These are phyloP conservation scores for Gossypioides kirkii DNA, from an alignment of 345 rosid species.

Conservation along the genomic window DNA sequence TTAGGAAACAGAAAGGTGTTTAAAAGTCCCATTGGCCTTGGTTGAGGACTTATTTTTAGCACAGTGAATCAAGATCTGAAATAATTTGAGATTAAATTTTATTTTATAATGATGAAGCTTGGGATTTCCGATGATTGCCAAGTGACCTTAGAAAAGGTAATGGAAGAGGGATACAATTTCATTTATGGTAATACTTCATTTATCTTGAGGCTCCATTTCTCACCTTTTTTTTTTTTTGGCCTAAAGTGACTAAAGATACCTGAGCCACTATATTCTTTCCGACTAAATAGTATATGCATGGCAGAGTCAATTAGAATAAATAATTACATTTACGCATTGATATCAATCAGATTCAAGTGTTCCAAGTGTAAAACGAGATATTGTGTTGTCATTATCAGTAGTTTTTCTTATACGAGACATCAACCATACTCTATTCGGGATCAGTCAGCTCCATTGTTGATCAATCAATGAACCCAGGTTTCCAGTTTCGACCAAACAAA, in stretches of 20 bases:
- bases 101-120: too few relatives aligned
- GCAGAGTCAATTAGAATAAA: too few relatives aligned
- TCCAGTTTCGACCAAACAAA: not conserved
- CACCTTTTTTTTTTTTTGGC: too few relatives aligned
- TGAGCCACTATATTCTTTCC: too few relatives aligned
- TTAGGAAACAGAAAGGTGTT: not conserved
- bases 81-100: not conserved
- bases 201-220: not conserved
- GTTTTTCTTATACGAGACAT: not conserved
- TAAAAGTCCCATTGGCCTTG: not conserved
- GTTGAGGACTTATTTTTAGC: not conserved
- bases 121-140: too few relatives aligned
- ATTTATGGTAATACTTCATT: not conserved
- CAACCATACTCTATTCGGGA: not conserved
- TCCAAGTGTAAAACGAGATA: too few relatives aligned
- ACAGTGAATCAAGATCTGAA: not conserved
- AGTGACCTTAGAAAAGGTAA: not conserved
- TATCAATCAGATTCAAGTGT: too few relatives aligned
- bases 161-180: not conserved
- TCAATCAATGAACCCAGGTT: not conserved
- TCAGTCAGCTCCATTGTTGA: not conserved
- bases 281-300: too few relatives aligned
- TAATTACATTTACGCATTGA: too few relatives aligned
- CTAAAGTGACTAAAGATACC: too few relatives aligned
- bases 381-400: constrained; percentile 1